Base-by-base conservation (phyloP, 805 yeast species). In the Wickerhamiella galacta region DNA sequence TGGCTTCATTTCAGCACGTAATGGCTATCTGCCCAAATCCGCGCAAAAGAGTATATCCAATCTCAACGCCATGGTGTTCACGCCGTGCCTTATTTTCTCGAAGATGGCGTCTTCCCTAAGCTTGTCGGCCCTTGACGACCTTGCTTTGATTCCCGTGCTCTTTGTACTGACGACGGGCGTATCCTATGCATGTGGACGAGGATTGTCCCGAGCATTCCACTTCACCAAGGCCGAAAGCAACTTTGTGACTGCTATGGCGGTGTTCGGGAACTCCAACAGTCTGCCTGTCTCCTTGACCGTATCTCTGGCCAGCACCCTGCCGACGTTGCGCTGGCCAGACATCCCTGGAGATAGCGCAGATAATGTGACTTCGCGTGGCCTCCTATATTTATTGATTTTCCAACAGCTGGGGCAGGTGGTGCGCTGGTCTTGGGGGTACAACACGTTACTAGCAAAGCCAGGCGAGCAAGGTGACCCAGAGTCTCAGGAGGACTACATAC, bases 221-320 rank as follows among this genome's bases (percentile, higher is more conserved):
- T 58, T 90, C 45, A 78, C 78, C 45, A 68, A 60, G 31, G 70
- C 79, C 10, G 95, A 90, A 56, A 51, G 80, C 3, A 85, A 87
- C 57, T 87, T 81, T 47, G 95, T 90, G 31, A 77, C 92, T 16
- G 96, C 95, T 2, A 90, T 90, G 92, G 82, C 90, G 2, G 94
- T 85, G 4, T 87, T 87, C 57, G 96, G 95, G 33, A 90, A 87
- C 57, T 81, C 94, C 28, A 87, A 87, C 60, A 79, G 93, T 8
- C 66, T 87, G 35, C 96, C 98, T 0, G 96, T 87, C 2, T 82
- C 95, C 0, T 64, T 90, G 42, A 72, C 76, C 6, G 60, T 90
- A 36, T 75, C 93, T 16, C 56, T 71, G 40, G 73, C 76, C 2
- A 64, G 64, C 45, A 63, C 76, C 2, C 54, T 72, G 43, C 77